Evolutionary conservation across 2,329 filamentous ascomycete species (phyloP), one percentile per base, ranked within the genome.

Genomic region (Graphiopsis chlorocephala): DNA sequence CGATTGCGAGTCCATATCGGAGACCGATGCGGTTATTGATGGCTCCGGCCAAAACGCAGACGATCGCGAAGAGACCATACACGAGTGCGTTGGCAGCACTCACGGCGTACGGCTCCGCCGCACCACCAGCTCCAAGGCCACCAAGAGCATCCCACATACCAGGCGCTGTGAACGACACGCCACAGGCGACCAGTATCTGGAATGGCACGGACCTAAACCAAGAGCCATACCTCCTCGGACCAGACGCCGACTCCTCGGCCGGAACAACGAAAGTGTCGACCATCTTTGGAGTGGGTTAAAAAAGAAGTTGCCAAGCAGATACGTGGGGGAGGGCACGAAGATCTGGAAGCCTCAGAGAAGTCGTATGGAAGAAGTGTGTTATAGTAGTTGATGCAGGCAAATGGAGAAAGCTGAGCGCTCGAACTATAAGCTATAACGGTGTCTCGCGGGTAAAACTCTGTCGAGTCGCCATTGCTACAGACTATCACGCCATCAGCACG

Each of bases 11-110:
- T 0, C 63, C 66, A 33, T 64, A 68, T 31, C 63, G 63, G 7
- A 68, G 42, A 6, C 67, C 67, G 68, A 78, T 78, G 25, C 75
- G 74, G 61, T 77, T 77, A 68, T 76, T 77, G 69, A 78, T 76
- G 7, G 74, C 76, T 31, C 76, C 76, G 1, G 66, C 66, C 15
- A 62, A 47, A 8, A 67, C 63, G 38, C 64, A 63, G 29, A 62
- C 57, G 11, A 61, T 55, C 28, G 64, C 58, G 42, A 65, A 65
- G 42, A 65, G 59, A 11, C 52, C 64, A 45, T 65, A 61, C 33
- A 62, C 59, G 6, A 63, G 60, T 11, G 64, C 64, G 28, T 62
- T 65, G 60, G 58, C 64, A 7, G 57, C 59, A 45, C 48, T 62
- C 31, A 62, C 57, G 8, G 58, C 52, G 52, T 63, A 62, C 12